Evolutionary conservation across 1,139 yeast species (phyloP).

Genomic region (Saccharomyces hybrid): DNA sequence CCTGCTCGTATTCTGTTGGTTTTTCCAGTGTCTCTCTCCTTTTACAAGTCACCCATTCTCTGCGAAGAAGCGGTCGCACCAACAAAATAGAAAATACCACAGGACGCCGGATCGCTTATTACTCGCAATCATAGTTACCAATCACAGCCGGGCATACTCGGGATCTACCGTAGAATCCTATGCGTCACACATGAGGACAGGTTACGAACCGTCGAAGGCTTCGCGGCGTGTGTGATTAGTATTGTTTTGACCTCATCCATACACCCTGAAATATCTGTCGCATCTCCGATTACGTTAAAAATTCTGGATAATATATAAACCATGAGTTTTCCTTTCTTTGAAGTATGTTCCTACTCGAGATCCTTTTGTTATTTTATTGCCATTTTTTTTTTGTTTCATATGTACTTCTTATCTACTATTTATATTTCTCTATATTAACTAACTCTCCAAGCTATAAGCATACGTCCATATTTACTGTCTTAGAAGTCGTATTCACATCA

Average conservation of each 20-base stretch:
- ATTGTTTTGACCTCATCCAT: not conserved
- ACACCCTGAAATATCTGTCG: not conserved
- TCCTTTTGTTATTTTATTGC: not conserved
- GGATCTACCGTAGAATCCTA: not conserved
- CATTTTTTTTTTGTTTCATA: not conserved
- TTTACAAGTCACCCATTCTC: not conserved
- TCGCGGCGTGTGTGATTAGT: not conserved
- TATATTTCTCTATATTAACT: not conserved
- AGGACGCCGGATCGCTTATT: not conserved
- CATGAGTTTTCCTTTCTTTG: not conserved
- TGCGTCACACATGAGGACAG: not conserved
- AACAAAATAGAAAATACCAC: not conserved
- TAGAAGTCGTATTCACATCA: not conserved
- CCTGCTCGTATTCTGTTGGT: constrained; percentile 1
- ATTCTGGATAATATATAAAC: not conserved
- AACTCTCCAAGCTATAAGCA: not conserved
- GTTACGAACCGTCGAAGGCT: not conserved
- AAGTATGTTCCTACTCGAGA: not conserved
- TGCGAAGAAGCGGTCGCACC: constrained; percentile 1
- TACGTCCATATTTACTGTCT: not conserved
- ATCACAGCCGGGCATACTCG: not conserved
- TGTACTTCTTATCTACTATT: not conserved
- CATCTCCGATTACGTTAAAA: not conserved
- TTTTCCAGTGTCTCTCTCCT: not conserved
- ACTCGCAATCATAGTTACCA: not conserved